Conservation (phyloP, 169 alveolate genomes). For the Plasmodium sp. region DNA sequence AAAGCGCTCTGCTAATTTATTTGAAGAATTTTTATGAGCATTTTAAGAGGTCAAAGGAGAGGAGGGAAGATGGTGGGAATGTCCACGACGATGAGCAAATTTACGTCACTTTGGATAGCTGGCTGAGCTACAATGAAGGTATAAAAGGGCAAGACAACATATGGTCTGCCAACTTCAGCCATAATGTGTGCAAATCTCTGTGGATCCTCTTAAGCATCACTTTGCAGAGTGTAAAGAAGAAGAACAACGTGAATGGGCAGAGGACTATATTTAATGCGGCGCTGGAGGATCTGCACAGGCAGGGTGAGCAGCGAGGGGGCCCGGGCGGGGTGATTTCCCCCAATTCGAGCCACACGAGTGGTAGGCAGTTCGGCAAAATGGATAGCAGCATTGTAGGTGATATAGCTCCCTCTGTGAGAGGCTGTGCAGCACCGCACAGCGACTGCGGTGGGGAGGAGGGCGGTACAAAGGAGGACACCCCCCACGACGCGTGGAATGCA, state of each 20-base stretch:
- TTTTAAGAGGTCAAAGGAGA: slow-evolving; percentile 15
- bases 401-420: background rate
- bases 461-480: background rate
- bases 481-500: background rate
- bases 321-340: background rate
- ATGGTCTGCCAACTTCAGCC: background rate
- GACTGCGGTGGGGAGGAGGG: background rate
- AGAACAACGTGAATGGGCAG: slow-evolving; percentile 35
- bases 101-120: slow-evolving; percentile 28
- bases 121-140: slow-evolving; percentile 50
- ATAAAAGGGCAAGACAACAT: slow-evolving; percentile 32
- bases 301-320: background rate
- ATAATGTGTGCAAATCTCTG: slow-evolving; percentile 41
- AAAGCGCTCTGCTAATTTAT: slow-evolving; percentile 17
- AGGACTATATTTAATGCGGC: slow-evolving; percentile 46
- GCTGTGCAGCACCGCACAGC: background rate
- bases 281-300: background rate
- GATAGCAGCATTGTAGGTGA: background rate
- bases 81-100: slow-evolving; percentile 16
- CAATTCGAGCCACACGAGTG: background rate
- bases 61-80: background rate
- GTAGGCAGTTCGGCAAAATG: background rate
- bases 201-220: slow-evolving; percentile 63
- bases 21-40: slow-evolving; percentile 43
- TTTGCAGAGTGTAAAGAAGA: slow-evolving; percentile 50